Conservation (phyloP, 805 yeast genomes). For the Metschnikowia matae region DNA sequence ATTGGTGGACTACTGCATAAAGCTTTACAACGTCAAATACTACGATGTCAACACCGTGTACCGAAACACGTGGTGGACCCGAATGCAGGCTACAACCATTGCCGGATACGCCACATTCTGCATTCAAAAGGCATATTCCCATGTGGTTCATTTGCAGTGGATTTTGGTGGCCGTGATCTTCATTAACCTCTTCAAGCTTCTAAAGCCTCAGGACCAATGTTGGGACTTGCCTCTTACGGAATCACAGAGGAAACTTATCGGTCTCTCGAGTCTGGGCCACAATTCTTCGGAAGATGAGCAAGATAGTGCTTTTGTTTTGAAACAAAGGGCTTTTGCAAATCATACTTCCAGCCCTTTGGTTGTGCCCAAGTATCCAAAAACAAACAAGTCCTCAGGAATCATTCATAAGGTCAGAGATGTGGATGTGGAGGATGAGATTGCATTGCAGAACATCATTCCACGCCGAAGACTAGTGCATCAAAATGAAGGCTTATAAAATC, state of each 20-base stretch:
- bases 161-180: slow-evolving; percentile 24
- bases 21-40: slow-evolving; percentile 8
- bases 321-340: slow-evolving; percentile 21
- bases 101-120: background rate
- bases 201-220: slow-evolving; percentile 47
- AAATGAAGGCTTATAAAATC: background rate
- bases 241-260: slow-evolving; percentile 44
- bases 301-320: slow-evolving; percentile 19
- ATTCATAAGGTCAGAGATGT: background rate
- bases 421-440: slow-evolving; percentile 7
- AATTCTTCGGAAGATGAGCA: slow-evolving; percentile 10
- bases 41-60: slow-evolving; percentile 10
- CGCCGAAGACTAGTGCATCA: slow-evolving; percentile 2
- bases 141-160: slow-evolving; percentile 13
- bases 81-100: background rate
- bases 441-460: slow-evolving; percentile 8
- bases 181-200: slow-evolving; percentile 24
- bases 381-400: slow-evolving; percentile 8
- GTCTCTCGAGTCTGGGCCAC: slow-evolving; percentile 24
- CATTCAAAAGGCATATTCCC: background rate
- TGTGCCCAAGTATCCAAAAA: slow-evolving; percentile 21
- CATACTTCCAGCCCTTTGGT: slow-evolving; percentile 9
- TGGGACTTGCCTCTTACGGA: slow-evolving; percentile 46
- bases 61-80: slow-evolving; percentile 8
- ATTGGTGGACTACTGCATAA: slow-evolving; percentile 6